Conservation (phyloP, 2,329 filamentous ascomycete genomes). For the Sporothrix variecibatus region DNA sequence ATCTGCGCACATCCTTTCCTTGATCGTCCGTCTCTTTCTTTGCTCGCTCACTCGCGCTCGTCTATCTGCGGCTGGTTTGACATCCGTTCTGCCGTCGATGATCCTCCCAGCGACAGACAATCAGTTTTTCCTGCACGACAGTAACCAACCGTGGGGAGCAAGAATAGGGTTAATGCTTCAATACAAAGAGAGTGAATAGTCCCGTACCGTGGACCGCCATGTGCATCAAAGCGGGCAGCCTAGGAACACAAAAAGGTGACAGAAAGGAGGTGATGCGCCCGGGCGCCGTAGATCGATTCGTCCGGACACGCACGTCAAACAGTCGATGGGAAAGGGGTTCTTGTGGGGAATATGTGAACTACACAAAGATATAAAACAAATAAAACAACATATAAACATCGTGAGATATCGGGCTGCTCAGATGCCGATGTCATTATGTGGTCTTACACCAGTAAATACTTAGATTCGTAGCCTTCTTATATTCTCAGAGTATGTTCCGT, state of each 20-base stretch:
- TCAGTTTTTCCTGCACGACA: not conserved
- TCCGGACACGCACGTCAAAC: conserved; percentile 28
- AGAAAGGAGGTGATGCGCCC: not conserved
- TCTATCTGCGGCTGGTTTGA: conserved; percentile 14
- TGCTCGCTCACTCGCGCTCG: not conserved
- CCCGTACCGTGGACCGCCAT: not conserved
- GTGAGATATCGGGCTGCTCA: not conserved
- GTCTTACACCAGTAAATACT: not conserved
- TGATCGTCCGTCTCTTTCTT: conserved; percentile 1
- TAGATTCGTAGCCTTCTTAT: too few species aligned
- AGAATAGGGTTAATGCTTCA: not conserved
- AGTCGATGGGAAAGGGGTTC: conserved; percentile 6
- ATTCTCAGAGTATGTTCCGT: too few species aligned
- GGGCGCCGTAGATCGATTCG: conserved; percentile 23
- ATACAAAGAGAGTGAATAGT: not conserved
- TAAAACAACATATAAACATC: not conserved
- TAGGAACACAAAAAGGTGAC: not conserved
- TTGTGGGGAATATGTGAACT: not conserved
- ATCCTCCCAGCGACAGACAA: not conserved
- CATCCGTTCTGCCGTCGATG: conserved; percentile 15
- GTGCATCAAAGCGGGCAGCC: not conserved
- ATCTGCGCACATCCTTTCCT: conserved; percentile 2
- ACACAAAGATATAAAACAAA: not conserved
- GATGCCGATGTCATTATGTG: not conserved
- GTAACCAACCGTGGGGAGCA: not conserved